Conservation (phyloP, 495 filamentous ascomycete genomes). For the Cladorrhinum samala region DNA sequence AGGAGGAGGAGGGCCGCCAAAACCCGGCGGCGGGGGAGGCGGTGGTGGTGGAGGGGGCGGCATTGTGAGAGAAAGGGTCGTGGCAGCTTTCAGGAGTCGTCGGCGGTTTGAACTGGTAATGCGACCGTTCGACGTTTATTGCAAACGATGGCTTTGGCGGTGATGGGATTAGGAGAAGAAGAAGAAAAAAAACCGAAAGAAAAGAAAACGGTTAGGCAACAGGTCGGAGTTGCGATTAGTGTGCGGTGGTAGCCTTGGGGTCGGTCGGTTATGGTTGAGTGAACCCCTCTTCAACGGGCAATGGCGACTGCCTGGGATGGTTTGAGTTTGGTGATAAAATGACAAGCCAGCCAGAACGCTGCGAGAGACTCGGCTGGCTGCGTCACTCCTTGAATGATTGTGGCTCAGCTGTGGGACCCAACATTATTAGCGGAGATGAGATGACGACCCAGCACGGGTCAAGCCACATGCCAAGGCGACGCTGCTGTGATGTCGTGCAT, state of each 20-base stretch:
- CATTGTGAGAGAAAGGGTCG: slow-evolving; percentile 23
- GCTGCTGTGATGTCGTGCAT: neutral
- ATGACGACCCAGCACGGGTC: neutral
- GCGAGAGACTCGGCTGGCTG: slow-evolving; percentile 1
- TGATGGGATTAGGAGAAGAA: too few species aligned
- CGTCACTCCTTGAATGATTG: slow-evolving; percentile 9
- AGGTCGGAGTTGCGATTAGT: too few species aligned
- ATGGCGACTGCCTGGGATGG: neutral
- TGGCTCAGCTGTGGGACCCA: slow-evolving; percentile 4
- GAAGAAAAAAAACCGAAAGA: too few species aligned
- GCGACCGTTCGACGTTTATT: too few species aligned
- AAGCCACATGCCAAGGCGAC: neutral
- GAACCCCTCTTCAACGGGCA: too few species aligned
- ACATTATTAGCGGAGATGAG: neutral
- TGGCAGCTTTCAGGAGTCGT: neutral
- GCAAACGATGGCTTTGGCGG: too few species aligned
- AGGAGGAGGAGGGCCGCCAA: slow-evolving; percentile 28
- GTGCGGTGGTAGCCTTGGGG: too few species aligned
- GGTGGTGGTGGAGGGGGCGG: slow-evolving; percentile 27
- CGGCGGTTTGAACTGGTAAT: too few species aligned
- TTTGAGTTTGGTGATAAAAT: neutral
- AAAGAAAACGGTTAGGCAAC: too few species aligned
- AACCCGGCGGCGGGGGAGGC: slow-evolving; percentile 21
- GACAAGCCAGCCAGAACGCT: neutral
- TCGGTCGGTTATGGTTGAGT: too few species aligned